These are phyloP conservation scores for Apiospora hydei DNA, from an alignment of 2,329 filamentous ascomycete species.

Conservation along the genomic window DNA sequence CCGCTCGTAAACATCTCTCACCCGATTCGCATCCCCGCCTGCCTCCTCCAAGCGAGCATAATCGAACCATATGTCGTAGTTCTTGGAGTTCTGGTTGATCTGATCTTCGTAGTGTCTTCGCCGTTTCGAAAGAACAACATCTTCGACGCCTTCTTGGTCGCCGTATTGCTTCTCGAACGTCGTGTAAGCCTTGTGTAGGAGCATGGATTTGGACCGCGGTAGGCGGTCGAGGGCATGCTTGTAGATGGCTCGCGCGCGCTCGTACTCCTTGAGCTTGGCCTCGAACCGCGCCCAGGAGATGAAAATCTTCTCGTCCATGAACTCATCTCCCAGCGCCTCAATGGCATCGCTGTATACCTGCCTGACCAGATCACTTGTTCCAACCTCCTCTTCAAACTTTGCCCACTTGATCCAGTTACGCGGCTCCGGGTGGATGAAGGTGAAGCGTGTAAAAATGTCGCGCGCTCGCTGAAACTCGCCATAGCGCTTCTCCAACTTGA, in stretches of 20 bases:
- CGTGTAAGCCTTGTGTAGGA: conserved; percentile 91
- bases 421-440: conserved; percentile 90
- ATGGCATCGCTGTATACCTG: conserved; percentile 91
- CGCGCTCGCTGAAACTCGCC: conserved; percentile 90
- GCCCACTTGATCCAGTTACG: conserved; percentile 99
- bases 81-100: conserved; percentile 91
- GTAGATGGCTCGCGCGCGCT: conserved; percentile 92
- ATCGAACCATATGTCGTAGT: conserved; percentile 98
- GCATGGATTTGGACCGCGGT: conserved; percentile 83
- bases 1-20: conserved; percentile 92
- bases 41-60: conserved; percentile 90
- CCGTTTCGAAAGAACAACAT: conserved; percentile 93
- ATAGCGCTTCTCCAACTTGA: conserved; percentile 96
- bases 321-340: conserved; percentile 90
- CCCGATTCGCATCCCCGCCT: conserved; percentile 80
- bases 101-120: conserved; percentile 94
- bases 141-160: conserved; percentile 90
- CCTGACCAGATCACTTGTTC: conserved; percentile 88
- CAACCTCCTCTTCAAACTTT: conserved; percentile 94
- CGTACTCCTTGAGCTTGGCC: conserved; percentile 92
- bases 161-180: conserved; percentile 99
- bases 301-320: conserved; percentile 95
- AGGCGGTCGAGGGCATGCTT: conserved; percentile 95
- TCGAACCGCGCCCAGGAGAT: conserved; percentile 96
- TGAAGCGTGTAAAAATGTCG: conserved; percentile 88